These are phyloP conservation scores for Penicillium flavigenum DNA, from an alignment of 495 filamentous ascomycete species.

Conservation along the genomic window DNA sequence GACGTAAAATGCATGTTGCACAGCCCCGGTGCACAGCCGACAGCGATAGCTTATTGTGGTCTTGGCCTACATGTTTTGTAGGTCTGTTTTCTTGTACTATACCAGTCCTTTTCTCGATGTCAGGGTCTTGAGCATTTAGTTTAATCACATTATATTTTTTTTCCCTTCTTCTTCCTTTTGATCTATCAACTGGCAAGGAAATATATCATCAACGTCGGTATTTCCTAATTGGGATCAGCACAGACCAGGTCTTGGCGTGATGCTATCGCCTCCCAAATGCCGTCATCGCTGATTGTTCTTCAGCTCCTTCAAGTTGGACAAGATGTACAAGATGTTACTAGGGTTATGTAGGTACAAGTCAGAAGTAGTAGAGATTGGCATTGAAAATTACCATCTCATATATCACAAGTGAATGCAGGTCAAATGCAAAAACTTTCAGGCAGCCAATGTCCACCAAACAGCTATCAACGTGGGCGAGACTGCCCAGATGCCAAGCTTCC, in stretches of 20 bases:
- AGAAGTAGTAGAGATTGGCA: not conserved
- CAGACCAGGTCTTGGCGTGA: slow-evolving; percentile 3
- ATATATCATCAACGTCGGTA: too few species aligned
- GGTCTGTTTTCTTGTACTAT: slow-evolving; percentile 19
- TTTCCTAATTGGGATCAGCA: not conserved
- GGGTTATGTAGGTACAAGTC: not conserved
- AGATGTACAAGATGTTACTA: not conserved
- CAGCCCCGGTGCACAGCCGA: slow-evolving; percentile 8
- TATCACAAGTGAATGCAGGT: too few species aligned
- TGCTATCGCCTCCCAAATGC: slow-evolving; percentile 6
- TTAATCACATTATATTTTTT: not conserved
- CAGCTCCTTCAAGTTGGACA: not conserved
- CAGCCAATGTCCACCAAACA: not conserved
- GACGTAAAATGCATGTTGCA: slow-evolving; percentile 7
- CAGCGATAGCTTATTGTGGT: not conserved
- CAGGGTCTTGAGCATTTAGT: not conserved
- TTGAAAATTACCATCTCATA: not conserved
- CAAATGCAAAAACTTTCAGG: not conserved
- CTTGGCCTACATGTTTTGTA: not conserved
- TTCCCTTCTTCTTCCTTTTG: not conserved
- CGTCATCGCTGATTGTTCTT: not conserved
- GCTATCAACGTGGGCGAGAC: slow-evolving; percentile 15
- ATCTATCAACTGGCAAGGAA: not conserved
- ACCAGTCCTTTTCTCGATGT: slow-evolving; percentile 15
- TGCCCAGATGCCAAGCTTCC: slow-evolving; percentile 6